Evolutionary conservation across 169 alveolate species (phyloP).

Genomic region (Haemoproteus tartakovskyi): DNA sequence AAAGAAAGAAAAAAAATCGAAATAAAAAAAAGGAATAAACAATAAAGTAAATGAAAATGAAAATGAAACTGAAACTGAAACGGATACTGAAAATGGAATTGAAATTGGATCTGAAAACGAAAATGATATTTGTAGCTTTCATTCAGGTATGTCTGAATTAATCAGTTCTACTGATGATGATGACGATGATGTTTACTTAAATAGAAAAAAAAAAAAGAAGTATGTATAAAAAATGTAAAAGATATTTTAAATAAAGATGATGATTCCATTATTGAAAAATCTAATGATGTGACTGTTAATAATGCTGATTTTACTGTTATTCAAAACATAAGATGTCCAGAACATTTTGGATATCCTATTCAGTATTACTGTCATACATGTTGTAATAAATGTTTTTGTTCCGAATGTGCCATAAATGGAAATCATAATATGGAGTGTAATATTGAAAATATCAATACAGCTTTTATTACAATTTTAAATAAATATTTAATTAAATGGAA

Average conservation of each 20-base stretch:
- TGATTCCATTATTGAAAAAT: neutral
- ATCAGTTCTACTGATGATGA: conserved; percentile 32
- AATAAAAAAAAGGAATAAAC: too few relatives aligned
- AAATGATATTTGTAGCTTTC: too few relatives aligned
- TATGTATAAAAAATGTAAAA: conserved; percentile 28
- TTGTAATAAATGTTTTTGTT: conserved; percentile 71
- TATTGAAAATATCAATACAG: conserved; percentile 73
- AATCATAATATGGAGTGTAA: conserved; percentile 68
- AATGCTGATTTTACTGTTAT: conserved; percentile 51
- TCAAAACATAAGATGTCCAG: conserved; percentile 76
- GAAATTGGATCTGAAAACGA: too few relatives aligned
- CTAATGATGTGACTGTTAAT: conserved; percentile 5
- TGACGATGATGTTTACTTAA: too few relatives aligned
- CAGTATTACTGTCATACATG: conserved; percentile 79
- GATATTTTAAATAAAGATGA: neutral
- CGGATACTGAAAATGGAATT: too few relatives aligned
- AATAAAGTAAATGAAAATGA: too few relatives aligned
- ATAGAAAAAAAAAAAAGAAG: too few relatives aligned
- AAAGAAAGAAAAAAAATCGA: too few relatives aligned
- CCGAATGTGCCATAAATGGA: conserved; percentile 77
- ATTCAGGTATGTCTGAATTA: too few relatives aligned
- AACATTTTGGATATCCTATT: conserved; percentile 78
- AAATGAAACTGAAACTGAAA: too few relatives aligned
- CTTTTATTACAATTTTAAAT: conserved; percentile 70
- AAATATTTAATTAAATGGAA: conserved; percentile 74